A percentile compares a stretch with the other conserved stretches of the same genome.
These are phyloP conservation scores for Pleoardoris graminearum DNA, from an alignment of 2,329 filamentous ascomycete species.

Conservation along the genomic window DNA sequence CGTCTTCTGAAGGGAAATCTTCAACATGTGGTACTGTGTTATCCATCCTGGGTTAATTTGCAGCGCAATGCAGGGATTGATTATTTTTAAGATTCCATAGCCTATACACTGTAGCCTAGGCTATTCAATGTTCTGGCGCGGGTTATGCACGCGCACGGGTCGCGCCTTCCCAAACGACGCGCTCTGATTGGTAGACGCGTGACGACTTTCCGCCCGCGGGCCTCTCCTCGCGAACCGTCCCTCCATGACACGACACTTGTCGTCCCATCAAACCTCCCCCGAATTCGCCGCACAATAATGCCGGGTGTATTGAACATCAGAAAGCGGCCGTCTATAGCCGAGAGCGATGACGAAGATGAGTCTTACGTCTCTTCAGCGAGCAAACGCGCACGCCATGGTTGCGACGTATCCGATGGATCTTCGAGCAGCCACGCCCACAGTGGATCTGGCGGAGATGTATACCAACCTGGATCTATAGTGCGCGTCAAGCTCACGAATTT, in stretches of 20 bases:
- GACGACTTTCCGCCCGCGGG: not conserved
- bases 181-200: no score
- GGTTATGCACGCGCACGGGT: no score
- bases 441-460: conserved; percentile 21
- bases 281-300: conserved; percentile 21
- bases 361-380: conserved; percentile 28
- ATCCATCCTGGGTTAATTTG: no score
- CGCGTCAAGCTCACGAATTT: conserved; percentile 86
- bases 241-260: not conserved
- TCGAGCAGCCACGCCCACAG: conserved; percentile 7
- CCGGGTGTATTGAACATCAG: conserved; percentile 27
- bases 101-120: no score
- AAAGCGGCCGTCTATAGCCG: conserved; percentile 26
- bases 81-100: no score
- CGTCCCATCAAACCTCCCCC: not conserved
- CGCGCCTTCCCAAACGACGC: no score
- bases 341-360: conserved; percentile 28
- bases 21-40: no score
- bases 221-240: not conserved
- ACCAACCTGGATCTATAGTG: conserved; percentile 79
- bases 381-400: conserved; percentile 38
- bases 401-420: conserved; percentile 34
- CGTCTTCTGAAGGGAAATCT: no score
- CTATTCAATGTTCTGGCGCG: no score
- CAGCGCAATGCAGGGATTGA: no score